Conservation (phyloP, 2,329 filamentous ascomycete species). For the Venturia aucupariae region DNA sequence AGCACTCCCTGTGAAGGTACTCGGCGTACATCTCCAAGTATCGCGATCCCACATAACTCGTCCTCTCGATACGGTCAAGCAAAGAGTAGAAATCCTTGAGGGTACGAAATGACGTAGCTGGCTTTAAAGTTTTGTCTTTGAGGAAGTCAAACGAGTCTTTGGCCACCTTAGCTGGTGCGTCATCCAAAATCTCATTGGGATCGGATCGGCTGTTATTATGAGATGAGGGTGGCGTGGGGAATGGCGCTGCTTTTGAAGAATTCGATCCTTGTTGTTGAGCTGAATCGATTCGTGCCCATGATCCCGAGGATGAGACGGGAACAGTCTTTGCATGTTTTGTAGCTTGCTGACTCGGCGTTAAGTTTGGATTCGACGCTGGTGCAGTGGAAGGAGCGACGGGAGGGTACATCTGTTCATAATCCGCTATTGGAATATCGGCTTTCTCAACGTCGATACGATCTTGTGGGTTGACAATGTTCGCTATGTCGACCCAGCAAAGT, state of each 20-base stretch:
- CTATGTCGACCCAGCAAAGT: not conserved
- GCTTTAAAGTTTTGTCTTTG: not conserved
- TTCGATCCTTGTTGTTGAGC: not conserved
- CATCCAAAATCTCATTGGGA: not conserved
- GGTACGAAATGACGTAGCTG: constrained; percentile 19
- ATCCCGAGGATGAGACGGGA: not conserved
- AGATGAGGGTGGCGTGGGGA: not conserved
- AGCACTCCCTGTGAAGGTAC: constrained; percentile 20
- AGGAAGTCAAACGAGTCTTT: constrained; percentile 10
- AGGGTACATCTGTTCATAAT: not conserved
- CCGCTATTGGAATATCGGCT: not conserved
- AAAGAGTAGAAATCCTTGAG: constrained; percentile 23
- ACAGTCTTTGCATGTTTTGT: too few species aligned
- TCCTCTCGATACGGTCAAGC: constrained; percentile 21
- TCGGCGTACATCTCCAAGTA: constrained; percentile 24
- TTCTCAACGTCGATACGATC: not conserved
- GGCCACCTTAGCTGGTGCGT: not conserved
- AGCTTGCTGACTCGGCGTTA: not conserved
- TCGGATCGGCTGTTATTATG: not conserved
- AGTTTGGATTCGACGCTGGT: not conserved
- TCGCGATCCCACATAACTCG: constrained; percentile 17
- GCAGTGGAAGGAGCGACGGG: not conserved
- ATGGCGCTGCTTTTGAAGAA: not conserved
- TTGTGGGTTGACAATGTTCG: not conserved
- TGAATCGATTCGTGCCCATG: not conserved